These are phyloP conservation scores for Malassezia psittaci DNA, from an alignment of 1,284 basidiomycete genomes.

Conservation along the genomic window DNA sequence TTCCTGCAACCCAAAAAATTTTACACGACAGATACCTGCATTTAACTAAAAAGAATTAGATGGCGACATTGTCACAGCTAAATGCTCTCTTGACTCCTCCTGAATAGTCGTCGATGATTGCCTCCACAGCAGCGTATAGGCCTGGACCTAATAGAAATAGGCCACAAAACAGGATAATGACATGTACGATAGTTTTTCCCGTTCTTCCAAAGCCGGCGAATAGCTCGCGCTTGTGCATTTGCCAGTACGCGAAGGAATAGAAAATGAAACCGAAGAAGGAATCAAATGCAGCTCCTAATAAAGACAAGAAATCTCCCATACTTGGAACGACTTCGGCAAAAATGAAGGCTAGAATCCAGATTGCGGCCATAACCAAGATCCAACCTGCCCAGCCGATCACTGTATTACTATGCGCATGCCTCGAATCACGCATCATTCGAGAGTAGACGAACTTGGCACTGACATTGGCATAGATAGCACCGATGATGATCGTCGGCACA, in stretches of 20 bases:
- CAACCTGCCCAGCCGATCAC: constrained; percentile 57
- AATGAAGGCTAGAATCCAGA: constrained; percentile 58
- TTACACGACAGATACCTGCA: too few relatives aligned
- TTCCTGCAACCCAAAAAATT: too few relatives aligned
- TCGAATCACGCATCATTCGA: constrained; percentile 34
- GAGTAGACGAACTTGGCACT: constrained; percentile 44
- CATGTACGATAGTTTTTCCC: constrained; percentile 35
- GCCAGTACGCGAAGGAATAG: constrained; percentile 51
- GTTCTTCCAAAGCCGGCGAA: constrained; percentile 21
- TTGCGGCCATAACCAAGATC: constrained; percentile 54
- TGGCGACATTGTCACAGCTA: not conserved
- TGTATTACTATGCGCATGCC: constrained; percentile 52
- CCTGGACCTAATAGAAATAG: constrained; percentile 52
- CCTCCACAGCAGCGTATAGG: constrained; percentile 49
- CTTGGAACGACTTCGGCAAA: constrained; percentile 54
- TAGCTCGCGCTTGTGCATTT: constrained; percentile 47
- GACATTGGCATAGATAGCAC: constrained; percentile 42
- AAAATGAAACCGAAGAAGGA: constrained; percentile 50
- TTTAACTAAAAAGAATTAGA: not conserved
- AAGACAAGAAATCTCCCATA: constrained; percentile 51
- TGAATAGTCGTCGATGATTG: constrained; percentile 50
- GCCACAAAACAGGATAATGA: constrained; percentile 49
- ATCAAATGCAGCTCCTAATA: constrained; percentile 49
- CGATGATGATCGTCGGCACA: constrained; percentile 46
- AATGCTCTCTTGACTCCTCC: not conserved